Percentiles rank a stretch among this genome's conserved stretches.
Conservation (phyloP, 495 filamentous ascomycete species). For the Penicillium soppii region DNA sequence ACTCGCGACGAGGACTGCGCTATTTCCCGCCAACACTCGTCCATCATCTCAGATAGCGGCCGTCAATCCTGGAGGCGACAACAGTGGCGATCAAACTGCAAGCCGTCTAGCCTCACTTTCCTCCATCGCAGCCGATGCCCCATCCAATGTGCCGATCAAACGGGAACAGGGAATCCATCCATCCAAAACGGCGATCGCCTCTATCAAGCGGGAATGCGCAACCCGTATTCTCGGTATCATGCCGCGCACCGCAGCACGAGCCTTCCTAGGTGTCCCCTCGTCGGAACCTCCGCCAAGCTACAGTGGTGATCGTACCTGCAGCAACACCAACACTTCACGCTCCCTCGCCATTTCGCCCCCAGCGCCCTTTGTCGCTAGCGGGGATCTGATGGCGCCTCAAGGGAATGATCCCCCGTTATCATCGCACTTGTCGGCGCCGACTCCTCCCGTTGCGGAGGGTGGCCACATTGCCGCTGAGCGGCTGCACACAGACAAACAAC, state of each 20-base stretch:
- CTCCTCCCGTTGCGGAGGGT: not conserved
- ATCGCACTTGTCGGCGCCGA: not conserved
- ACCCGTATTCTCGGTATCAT: slow-evolving; percentile 47
- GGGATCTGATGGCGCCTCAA: not conserved
- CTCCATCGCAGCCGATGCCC: not conserved
- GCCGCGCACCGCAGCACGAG: slow-evolving; percentile 39
- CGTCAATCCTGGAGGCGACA: slow-evolving; percentile 22
- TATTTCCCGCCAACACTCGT: slow-evolving; percentile 78
- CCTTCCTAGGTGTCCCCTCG: slow-evolving; percentile 35
- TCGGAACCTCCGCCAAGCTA: slow-evolving; percentile 10
- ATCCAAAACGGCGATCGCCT: slow-evolving; percentile 40
- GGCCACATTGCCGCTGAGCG: not conserved
- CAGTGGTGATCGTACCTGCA: slow-evolving; percentile 28
- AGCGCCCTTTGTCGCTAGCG: slow-evolving; percentile 11
- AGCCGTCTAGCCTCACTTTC: not conserved
- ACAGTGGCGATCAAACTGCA: slow-evolving; percentile 15
- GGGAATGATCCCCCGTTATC: not conserved
- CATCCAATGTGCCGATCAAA: not conserved
- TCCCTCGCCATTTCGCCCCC: slow-evolving; percentile 12
- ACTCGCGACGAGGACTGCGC: slow-evolving; percentile 62
- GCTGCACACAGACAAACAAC: slow-evolving; percentile 14
- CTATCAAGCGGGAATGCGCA: slow-evolving; percentile 58
- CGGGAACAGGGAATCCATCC: slow-evolving; percentile 17
- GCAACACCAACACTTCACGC: slow-evolving; percentile 19
- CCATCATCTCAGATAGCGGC: slow-evolving; percentile 25